Evolutionary conservation across 2,329 filamentous ascomycete genomes (phyloP).

Genomic region (Aspergillus melleus): DNA sequence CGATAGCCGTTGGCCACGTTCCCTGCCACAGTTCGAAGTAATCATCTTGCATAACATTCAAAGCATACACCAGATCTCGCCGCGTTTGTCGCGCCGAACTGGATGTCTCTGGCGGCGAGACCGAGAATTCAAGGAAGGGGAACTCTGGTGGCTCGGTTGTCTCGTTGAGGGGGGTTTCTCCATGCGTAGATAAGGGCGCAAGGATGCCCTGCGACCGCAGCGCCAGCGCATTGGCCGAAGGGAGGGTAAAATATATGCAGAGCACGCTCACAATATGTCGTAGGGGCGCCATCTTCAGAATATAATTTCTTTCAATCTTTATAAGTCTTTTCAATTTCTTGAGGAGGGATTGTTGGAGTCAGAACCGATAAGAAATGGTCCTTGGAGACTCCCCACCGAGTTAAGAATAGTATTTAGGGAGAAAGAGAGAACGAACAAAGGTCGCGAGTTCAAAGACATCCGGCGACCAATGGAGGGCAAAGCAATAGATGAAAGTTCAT

Average conservation of each 20-base stretch:
- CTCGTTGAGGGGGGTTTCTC: conserved; percentile 12
- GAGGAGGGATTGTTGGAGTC: neutral
- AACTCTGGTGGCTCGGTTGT: conserved; percentile 10
- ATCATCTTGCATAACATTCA: conserved; percentile 72
- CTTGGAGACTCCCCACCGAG: neutral
- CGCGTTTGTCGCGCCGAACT: conserved; percentile 25
- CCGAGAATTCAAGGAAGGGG: conserved; percentile 10
- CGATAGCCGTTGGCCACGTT: conserved; percentile 82
- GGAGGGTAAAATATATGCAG: conserved; percentile 22
- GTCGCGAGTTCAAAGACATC: conserved; percentile 1
- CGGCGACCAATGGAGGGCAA: neutral
- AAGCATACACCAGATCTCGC: conserved; percentile 57
- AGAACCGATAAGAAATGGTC: conserved; percentile 1
- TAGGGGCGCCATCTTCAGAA: conserved; percentile 7
- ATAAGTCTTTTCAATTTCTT: neutral
- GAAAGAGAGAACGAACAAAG: neutral
- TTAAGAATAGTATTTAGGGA: conserved; percentile 3
- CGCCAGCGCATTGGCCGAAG: conserved; percentile 31
- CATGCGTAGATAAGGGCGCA: conserved; percentile 12
- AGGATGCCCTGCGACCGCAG: conserved; percentile 29
- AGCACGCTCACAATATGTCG: conserved; percentile 23
- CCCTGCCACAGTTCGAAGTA: conserved; percentile 78
- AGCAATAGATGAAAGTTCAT: neutral
- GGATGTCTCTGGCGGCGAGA: conserved; percentile 20
- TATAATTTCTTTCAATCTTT: neutral